Conservation (phyloP, 352 stramenopile genomes). For the Peronospora farinosa region DNA sequence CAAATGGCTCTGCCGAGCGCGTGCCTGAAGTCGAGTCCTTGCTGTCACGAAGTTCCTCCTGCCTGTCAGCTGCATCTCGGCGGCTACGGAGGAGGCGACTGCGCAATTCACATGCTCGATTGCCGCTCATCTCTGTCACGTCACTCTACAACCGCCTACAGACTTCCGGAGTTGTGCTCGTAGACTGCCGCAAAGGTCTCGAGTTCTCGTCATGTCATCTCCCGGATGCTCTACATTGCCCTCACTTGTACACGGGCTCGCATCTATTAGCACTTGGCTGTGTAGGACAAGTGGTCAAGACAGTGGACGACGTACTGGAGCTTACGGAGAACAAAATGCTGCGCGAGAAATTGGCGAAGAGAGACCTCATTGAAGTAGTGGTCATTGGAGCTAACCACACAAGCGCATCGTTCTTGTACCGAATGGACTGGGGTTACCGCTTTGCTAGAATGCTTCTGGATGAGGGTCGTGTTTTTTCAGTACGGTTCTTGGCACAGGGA, state of each 20-base stretch:
- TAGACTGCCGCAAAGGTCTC: constrained; percentile 54
- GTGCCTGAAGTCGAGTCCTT: constrained; percentile 9
- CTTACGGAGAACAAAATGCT: constrained; percentile 30
- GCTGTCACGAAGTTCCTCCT: constrained; percentile 17
- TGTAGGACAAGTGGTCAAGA: constrained; percentile 20
- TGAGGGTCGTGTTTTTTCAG: constrained; percentile 65
- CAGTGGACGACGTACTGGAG: constrained; percentile 52
- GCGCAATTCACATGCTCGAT: constrained; percentile 23
- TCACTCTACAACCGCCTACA: constrained; percentile 73
- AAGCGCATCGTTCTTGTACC: constrained; percentile 41
- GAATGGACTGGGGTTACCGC: constrained; percentile 62
- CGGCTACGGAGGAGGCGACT: constrained; percentile 24
- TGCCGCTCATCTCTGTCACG: constrained; percentile 54
- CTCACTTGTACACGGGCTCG: constrained; percentile 19
- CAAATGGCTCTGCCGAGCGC: constrained; percentile 18
- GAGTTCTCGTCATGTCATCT: constrained; percentile 45
- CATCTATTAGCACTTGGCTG: constrained; percentile 23
- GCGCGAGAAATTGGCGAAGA: constrained; percentile 36
- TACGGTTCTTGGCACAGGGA: constrained; percentile 60
- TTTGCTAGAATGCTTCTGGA: constrained; percentile 56
- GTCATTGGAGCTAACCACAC: constrained; percentile 56
- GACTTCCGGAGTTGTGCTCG: constrained; percentile 54
- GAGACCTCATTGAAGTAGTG: constrained; percentile 70
- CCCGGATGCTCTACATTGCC: constrained; percentile 49
- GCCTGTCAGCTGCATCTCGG: constrained; percentile 24